Conservation (phyloP, 768 basidiomycete genomes). For the Tephrocybe rancida region DNA sequence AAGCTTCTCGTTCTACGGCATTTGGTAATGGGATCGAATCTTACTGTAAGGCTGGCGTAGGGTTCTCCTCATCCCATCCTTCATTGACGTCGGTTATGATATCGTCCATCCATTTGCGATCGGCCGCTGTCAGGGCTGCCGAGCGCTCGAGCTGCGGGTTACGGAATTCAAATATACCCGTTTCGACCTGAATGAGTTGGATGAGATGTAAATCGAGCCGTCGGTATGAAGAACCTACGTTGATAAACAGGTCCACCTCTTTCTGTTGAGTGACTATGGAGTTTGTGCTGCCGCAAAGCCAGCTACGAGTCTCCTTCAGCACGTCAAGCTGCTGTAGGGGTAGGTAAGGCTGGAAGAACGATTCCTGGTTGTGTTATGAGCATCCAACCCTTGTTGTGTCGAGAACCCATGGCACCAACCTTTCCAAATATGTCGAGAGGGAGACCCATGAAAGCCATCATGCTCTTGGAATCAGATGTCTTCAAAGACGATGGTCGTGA, state of each 20-base stretch:
- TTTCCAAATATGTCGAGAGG: conserved; percentile 93
- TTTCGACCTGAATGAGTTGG: conserved; percentile 67
- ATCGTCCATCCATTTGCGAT: conserved; percentile 98
- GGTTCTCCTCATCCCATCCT: conserved; percentile 70
- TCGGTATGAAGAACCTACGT: conserved; percentile 47
- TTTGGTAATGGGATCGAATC: conserved; percentile 26
- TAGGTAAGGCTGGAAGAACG: conserved; percentile 97
- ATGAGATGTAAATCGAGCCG: neutral
- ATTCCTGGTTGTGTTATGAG: conserved; percentile 54
- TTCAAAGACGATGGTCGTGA: conserved; percentile 74
- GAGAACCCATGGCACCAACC: conserved; percentile 38
- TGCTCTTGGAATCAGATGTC: conserved; percentile 89
- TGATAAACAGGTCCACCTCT: conserved; percentile 89
- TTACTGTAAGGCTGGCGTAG: conserved; percentile 66
- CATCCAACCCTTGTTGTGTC: neutral
- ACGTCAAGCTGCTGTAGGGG: conserved; percentile 95
- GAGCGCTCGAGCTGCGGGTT: conserved; percentile 80
- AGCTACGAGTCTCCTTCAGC: conserved; percentile 75
- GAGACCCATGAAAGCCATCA: conserved; percentile 92
- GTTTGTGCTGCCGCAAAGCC: conserved; percentile 96
- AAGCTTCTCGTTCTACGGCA: neutral
- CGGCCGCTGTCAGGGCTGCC: conserved; percentile 84
- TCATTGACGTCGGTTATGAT: conserved; percentile 86
- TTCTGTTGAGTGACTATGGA: conserved; percentile 92
- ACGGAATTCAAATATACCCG: conserved; percentile 82